Evolutionary conservation across 169 alveolate species (phyloP).

Genomic region (Eimeria necatrix): DNA sequence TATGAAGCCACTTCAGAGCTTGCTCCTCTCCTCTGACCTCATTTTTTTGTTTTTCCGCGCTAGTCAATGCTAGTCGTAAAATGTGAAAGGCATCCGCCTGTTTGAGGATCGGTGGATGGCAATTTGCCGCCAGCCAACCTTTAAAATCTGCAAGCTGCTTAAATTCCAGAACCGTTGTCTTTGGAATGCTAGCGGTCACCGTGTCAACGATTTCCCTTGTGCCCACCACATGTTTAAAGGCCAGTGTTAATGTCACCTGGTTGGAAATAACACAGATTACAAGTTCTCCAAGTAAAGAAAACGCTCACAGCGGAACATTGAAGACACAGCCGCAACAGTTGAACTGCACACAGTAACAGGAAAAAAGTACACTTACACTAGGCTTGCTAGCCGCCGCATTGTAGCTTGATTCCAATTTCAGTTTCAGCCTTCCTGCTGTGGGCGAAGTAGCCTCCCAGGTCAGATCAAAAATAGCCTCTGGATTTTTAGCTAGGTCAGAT

Average conservation of each 20-base stretch:
- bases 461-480: slow-evolving; percentile 53
- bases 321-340: not conserved
- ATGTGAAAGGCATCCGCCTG: slow-evolving; percentile 28
- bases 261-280: not conserved
- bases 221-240: slow-evolving; percentile 71
- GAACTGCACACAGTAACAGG: not conserved
- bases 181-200: slow-evolving; percentile 58
- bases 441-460: slow-evolving; percentile 63
- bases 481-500: slow-evolving; percentile 38
- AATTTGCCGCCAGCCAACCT: slow-evolving; percentile 57
- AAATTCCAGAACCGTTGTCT: not conserved
- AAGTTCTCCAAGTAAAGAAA: not conserved
- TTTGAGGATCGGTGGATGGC: slow-evolving; percentile 53
- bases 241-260: not conserved
- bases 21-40: slow-evolving; percentile 56
- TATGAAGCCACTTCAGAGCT: slow-evolving; percentile 49
- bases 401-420: slow-evolving; percentile 48
- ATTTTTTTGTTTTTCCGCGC: not conserved
- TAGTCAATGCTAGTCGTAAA: not conserved
- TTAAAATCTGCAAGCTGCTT: not conserved
- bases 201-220: slow-evolving; percentile 19
- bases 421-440: slow-evolving; percentile 36
- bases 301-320: not conserved
- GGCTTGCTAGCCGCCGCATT: slow-evolving; percentile 75
- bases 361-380: not conserved